Conservation (phyloP, 495 filamentous ascomycete genomes). For the Daldinia bambusicola region DNA sequence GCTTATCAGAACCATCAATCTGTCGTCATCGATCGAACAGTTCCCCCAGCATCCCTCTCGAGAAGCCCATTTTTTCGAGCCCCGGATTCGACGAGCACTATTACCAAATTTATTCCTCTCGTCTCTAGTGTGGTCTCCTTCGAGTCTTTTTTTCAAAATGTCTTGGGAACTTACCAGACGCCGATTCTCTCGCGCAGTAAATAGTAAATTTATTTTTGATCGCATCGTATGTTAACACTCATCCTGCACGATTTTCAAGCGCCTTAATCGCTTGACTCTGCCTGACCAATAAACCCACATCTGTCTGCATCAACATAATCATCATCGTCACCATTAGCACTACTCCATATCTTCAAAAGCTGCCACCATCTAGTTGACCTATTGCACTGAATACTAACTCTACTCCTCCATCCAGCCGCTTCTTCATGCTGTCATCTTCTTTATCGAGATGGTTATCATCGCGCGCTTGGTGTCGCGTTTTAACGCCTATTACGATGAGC, state of each 20-base stretch:
- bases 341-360: slow-evolving; percentile 29
- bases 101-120: slow-evolving; percentile 22
- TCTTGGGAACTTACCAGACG: slow-evolving; percentile 67
- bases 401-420: slow-evolving; percentile 70
- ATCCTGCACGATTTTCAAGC: slow-evolving; percentile 11
- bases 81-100: slow-evolving; percentile 27
- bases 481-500: slow-evolving; percentile 89
- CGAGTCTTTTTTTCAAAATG: slow-evolving; percentile 52
- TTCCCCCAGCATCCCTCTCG: slow-evolving; percentile 16
- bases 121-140: slow-evolving; percentile 12
- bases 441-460: slow-evolving; percentile 87
- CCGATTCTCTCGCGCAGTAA: slow-evolving; percentile 72
- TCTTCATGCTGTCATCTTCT: slow-evolving; percentile 83
- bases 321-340: slow-evolving; percentile 18
- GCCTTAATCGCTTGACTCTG: slow-evolving; percentile 13
- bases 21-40: slow-evolving; percentile 44
- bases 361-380: neutral
- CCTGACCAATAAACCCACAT: slow-evolving; percentile 9
- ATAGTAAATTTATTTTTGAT: slow-evolving; percentile 82
- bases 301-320: slow-evolving; percentile 33
- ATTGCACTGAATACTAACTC: slow-evolving; percentile 36
- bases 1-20: slow-evolving; percentile 44
- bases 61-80: slow-evolving; percentile 40
- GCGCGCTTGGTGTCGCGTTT: slow-evolving; percentile 85
- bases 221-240: slow-evolving; percentile 70